Evolutionary conservation across 805 yeast species (phyloP).

Genomic region (Millerozyma acaciae): DNA sequence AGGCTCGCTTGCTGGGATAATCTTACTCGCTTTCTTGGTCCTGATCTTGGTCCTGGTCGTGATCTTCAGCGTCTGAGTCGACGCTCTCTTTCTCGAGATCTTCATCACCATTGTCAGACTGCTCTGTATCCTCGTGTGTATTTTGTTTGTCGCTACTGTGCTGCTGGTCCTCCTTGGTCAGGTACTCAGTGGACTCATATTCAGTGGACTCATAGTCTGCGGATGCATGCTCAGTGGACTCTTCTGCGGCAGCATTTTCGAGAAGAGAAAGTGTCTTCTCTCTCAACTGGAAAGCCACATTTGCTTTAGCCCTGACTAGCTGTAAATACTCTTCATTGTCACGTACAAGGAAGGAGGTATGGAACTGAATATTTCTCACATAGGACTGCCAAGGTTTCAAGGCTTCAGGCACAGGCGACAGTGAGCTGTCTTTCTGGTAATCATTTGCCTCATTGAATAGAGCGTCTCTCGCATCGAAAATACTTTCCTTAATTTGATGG

Average conservation of each 20-base stretch:
- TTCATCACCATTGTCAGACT: not conserved
- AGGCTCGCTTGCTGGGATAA: no score
- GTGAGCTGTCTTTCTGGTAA: conserved; percentile 11
- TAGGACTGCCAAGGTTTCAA: conserved; percentile 33
- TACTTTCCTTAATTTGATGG: conserved; percentile 50
- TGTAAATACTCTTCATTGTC: conserved; percentile 60
- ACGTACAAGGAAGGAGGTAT: conserved; percentile 46
- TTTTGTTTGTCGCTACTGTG: not conserved
- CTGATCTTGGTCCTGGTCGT: not conserved
- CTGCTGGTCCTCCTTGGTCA: not conserved
- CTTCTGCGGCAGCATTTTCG: conserved; percentile 6
- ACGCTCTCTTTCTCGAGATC: not conserved
- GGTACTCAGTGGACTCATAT: no score
- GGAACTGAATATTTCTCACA: conserved; percentile 37
- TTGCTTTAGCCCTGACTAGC: conserved; percentile 40
- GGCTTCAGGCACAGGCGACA: conserved; percentile 29
- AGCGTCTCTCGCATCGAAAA: conserved; percentile 53
- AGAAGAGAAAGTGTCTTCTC: conserved; percentile 21
- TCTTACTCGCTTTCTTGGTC: conserved; percentile 1
- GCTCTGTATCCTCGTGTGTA: not conserved
- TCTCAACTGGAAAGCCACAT: conserved; percentile 39
- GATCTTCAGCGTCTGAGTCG: not conserved
- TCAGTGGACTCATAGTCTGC: no score
- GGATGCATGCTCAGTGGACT: not conserved
- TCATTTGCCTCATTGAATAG: conserved; percentile 31